Base-by-base conservation (phyloP, 1,284 basidiomycete genomes). In the Ustanciosporium gigantosporum region DNA sequence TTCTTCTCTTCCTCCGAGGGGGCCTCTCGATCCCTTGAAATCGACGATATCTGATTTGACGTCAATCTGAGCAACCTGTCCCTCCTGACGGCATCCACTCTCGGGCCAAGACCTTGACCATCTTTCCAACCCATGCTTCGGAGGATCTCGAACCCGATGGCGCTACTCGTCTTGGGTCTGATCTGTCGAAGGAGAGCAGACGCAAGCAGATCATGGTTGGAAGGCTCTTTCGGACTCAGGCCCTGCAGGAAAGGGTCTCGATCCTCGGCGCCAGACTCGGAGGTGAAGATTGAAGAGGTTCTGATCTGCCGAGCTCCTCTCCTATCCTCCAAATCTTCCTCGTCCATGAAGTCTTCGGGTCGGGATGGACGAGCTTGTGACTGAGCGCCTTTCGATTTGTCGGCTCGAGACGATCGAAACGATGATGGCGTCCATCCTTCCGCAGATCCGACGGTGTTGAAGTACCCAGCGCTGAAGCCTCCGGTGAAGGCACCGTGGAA, bases 401-500 rank as follows among this genome's bases (percentile, higher is more conserved):
- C 45, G 9, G 47, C 41, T 3, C 90, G 86, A 78, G 66, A 70
- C 11, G 68, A 71, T 5, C 57, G 55, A 40, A 97, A 98, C 3
- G 89, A 88, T 9, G 87, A 83, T 0, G 94, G 94, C 4, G 89
- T 80, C 93, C 94, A 98, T 84, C 95, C 93, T 84, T 97, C 92
- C 79, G 94, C 91, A 3, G 90, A 91, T 0, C 94, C 94, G 17
- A 95, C 94, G 0, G 87, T 86, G 78, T 98, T 98, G 82, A 88
- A 97, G 81, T 97, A 97, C 0, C 94, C 94, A 9, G 94, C 95
- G 0, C 89, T 92, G 82, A 91, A 98, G 7, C 94, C 95, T 22
- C 94, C 95, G 0, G 93, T 97, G 80, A 98, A 98, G 3, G 94
- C 95, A 14, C 95, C 94, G 76, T 99, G 94, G 34, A 99, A 82